These are phyloP conservation scores for Pisolithus tinctorius DNA, from an alignment of 768 basidiomycete genomes.

Conservation along the genomic window DNA sequence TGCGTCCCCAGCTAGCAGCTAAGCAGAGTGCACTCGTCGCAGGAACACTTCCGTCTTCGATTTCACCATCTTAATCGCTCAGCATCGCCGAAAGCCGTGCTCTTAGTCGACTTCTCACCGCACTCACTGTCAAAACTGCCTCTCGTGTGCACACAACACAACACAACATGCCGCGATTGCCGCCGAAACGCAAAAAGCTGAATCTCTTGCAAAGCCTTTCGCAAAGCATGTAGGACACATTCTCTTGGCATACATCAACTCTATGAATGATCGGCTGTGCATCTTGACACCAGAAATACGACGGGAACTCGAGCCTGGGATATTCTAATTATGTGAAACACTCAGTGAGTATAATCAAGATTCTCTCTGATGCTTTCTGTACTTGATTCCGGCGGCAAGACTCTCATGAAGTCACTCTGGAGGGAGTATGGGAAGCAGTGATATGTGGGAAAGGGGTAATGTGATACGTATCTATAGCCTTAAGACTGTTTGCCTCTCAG, in stretches of 20 bases:
- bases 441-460: slow-evolving; percentile 71
- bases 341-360: slow-evolving; percentile 76
- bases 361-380: slow-evolving; percentile 72
- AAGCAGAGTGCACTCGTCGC: slow-evolving; percentile 62
- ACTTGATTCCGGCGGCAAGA: slow-evolving; percentile 66
- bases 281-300: slow-evolving; percentile 52
- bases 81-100: slow-evolving; percentile 53
- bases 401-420: slow-evolving; percentile 73
- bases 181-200: slow-evolving; percentile 49
- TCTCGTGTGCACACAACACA: slow-evolving; percentile 41
- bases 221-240: slow-evolving; percentile 82
- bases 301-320: slow-evolving; percentile 67
- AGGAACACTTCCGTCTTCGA: slow-evolving; percentile 61
- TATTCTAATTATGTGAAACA: slow-evolving; percentile 79
- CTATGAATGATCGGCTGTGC: slow-evolving; percentile 70
- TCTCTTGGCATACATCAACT: slow-evolving; percentile 70
- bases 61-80: slow-evolving; percentile 47
- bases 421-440: slow-evolving; percentile 78
- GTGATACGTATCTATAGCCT: no score
- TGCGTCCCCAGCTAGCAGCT: slow-evolving; percentile 65
- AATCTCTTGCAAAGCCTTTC: slow-evolving; percentile 74
- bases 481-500: no score
- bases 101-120: slow-evolving; percentile 64
- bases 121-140: slow-evolving; percentile 61
- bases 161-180: slow-evolving; percentile 10